A percentile compares a stretch with the other conserved stretches of the same genome.
These are phyloP conservation scores for Komagataella ulmi DNA, from an alignment of 805 yeast genomes.

Conservation along the genomic window DNA sequence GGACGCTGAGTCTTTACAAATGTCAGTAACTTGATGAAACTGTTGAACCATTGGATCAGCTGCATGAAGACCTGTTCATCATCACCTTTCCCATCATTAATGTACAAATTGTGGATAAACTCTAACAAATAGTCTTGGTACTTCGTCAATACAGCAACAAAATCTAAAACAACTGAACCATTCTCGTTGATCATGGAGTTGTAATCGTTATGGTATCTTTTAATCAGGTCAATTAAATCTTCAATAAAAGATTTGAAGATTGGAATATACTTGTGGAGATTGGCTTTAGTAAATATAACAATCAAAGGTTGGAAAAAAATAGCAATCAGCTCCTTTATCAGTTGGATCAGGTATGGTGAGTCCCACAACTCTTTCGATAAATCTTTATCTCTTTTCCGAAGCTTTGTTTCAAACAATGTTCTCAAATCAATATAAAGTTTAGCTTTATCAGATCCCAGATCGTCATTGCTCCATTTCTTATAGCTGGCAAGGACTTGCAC, in stretches of 20 bases:
- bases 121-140: conserved; percentile 63
- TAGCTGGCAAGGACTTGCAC: conserved; percentile 9
- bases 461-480: background rate
- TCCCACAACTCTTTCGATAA: conserved; percentile 69
- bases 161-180: conserved; percentile 50
- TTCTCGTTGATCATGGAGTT: conserved; percentile 15
- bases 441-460: conserved; percentile 13
- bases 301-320: conserved; percentile 67
- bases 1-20: conserved; percentile 35
- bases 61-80: conserved; percentile 45
- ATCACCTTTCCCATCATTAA: conserved; percentile 46
- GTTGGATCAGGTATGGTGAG: conserved; percentile 67
- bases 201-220: conserved; percentile 30
- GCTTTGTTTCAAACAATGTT: conserved; percentile 46
- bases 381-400: conserved; percentile 66
- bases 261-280: conserved; percentile 49
- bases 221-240: conserved; percentile 50
- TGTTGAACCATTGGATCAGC: conserved; percentile 62
- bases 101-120: conserved; percentile 72
- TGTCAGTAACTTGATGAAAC: conserved; percentile 49
- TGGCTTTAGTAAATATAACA: conserved; percentile 51
- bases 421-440: conserved; percentile 39
- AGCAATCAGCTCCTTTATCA: conserved; percentile 61
- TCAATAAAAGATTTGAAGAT: conserved; percentile 52
- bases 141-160: conserved; percentile 50